phyloP scores from a whole-genome alignment of 768 basidiomycete species.

The Mycena galericulata region DNA sequence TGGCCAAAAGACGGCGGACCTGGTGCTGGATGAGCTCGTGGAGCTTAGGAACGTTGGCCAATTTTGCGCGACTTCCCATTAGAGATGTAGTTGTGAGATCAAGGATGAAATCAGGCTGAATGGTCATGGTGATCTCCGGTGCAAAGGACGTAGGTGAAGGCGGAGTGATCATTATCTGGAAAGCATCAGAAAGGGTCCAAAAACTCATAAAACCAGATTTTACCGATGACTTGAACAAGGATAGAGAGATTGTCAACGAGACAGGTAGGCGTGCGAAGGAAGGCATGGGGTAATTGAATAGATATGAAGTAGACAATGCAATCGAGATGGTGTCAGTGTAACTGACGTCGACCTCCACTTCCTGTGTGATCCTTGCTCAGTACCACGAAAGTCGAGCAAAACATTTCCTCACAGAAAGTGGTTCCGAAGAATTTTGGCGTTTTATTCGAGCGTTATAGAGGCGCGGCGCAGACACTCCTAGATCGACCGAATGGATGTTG shows the following conservation, averaged over 20 bases:
- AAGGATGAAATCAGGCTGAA: conserved; percentile 89
- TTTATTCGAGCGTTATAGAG: conserved; percentile 77
- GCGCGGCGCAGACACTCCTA: conserved; percentile 85
- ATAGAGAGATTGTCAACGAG: conserved; percentile 82
- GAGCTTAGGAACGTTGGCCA: conserved; percentile 96
- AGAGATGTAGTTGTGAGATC: conserved; percentile 90
- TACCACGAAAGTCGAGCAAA: conserved; percentile 21
- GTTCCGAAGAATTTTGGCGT: conserved; percentile 40
- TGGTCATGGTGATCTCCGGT: conserved; percentile 75
- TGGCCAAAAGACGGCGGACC: conserved; percentile 72
- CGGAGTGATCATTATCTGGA: conserved; percentile 72
- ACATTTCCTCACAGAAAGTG: conserved; percentile 45
- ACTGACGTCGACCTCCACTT: conserved; percentile 84
- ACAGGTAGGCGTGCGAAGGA: conserved; percentile 88
- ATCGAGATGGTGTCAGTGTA: conserved; percentile 89
- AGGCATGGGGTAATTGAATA: conserved; percentile 86
- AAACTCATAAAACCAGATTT: conserved; percentile 39
- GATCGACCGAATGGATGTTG: conserved; percentile 84
- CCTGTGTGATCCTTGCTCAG: conserved; percentile 53
- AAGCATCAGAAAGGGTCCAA: conserved; percentile 23
- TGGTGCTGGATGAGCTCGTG: conserved; percentile 94
- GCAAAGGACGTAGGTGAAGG: conserved; percentile 65
- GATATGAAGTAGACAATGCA: conserved; percentile 84
- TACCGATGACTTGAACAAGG: conserved; percentile 77
- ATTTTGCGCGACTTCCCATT: conserved; percentile 96